Conservation (phyloP, 2,329 filamentous ascomycete species). For the Microcyclospora pomicola region DNA sequence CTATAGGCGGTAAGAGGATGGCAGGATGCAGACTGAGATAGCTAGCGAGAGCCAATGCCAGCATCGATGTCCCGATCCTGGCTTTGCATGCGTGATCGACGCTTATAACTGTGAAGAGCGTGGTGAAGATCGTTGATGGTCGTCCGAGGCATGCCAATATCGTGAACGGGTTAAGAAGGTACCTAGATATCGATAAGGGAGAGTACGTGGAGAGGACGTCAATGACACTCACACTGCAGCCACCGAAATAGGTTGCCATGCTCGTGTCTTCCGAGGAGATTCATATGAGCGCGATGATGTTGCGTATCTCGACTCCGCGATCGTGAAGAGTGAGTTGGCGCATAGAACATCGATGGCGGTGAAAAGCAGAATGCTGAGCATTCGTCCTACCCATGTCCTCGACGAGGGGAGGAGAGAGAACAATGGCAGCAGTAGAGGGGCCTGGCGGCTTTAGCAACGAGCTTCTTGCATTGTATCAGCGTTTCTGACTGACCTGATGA, state of each 20-base stretch:
- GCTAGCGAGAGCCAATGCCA: constrained; percentile 72
- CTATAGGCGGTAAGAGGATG: constrained; percentile 68
- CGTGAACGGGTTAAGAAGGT: constrained; percentile 89
- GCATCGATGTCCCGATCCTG: constrained; percentile 57
- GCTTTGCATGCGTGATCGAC: constrained; percentile 68
- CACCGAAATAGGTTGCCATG: constrained; percentile 61
- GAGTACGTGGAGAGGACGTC: background rate
- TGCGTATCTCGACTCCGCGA: constrained; percentile 70
- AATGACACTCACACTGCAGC: constrained; percentile 54
- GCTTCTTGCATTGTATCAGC: background rate
- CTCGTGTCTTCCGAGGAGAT: constrained; percentile 62
- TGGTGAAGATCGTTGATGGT: constrained; percentile 78
- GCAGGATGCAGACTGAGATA: constrained; percentile 89
- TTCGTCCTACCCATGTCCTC: constrained; percentile 27
- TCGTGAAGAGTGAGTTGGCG: constrained; percentile 62
- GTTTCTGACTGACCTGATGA: constrained; percentile 41
- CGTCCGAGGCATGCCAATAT: constrained; percentile 81
- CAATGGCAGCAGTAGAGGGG: constrained; percentile 77
- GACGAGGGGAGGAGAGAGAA: constrained; percentile 79
- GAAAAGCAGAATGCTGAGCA: constrained; percentile 65
- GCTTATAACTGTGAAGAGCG: constrained; percentile 72
- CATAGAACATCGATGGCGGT: constrained; percentile 67
- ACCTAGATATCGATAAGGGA: constrained; percentile 41
- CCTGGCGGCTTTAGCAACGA: constrained; percentile 35
- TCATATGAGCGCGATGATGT: constrained; percentile 59